Percentiles rank a stretch among this genome's conserved stretches.
phyloP scores from a whole-genome alignment of 148 eudicot species.

The Pharnaceum exiguum region DNA sequence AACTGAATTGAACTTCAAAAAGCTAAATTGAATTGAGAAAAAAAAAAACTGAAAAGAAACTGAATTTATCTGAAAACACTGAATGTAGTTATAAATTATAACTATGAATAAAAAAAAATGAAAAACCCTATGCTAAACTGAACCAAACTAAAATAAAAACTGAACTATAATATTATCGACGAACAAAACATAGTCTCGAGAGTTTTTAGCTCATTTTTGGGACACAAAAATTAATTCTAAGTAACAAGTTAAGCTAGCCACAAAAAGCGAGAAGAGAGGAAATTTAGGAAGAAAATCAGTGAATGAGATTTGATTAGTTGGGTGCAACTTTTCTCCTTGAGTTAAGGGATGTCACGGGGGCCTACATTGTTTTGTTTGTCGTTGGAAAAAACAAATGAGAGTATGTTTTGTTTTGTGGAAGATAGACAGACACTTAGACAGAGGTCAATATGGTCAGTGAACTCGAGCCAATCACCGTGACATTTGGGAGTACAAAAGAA shows the following conservation, averaged over 20 bases:
- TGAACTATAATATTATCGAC: too few relatives aligned
- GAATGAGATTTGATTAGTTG: conserved; percentile 27
- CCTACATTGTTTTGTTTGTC: conserved; percentile 16
- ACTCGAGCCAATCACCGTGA: conserved; percentile 23
- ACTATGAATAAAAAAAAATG: too few relatives aligned
- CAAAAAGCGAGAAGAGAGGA: neutral
- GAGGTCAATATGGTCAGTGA: neutral
- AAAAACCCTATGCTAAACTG: too few relatives aligned
- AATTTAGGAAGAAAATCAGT: conserved; percentile 19
- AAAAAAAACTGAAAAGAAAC: too few relatives aligned
- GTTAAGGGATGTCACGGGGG: conserved; percentile 22
- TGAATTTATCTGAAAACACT: too few relatives aligned
- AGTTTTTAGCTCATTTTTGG: neutral
- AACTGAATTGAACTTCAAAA: neutral
- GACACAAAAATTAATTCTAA: neutral
- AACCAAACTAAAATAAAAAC: too few relatives aligned
- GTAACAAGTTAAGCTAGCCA: too few relatives aligned
- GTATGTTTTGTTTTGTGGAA: conserved; percentile 2
- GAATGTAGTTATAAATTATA: too few relatives aligned
- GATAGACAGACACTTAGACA: neutral
- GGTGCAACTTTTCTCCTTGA: conserved; percentile 26
- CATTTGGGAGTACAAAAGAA: too few relatives aligned
- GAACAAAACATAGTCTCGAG: neutral
- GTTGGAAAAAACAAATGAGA: conserved; percentile 13
- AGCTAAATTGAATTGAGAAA: too few relatives aligned